Evolutionary conservation across 495 filamentous ascomycete genomes (phyloP), one percentile per base, ranked within the genome.

Genomic region (Polyplosphaeria fusca): DNA sequence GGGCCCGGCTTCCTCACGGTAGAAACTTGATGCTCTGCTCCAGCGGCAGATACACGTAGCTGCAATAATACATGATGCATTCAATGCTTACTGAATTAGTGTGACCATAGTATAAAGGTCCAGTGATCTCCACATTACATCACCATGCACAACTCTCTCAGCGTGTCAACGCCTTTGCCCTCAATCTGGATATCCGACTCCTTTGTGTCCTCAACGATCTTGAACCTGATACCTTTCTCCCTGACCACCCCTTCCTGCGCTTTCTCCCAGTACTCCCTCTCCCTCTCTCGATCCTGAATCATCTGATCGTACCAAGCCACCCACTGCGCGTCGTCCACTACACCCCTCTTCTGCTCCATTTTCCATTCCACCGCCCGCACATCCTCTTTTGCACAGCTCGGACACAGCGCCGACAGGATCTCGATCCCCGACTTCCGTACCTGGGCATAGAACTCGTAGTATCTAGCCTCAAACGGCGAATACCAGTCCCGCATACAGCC

Each of bases 131-230:
- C 7, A 35, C 30, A 23, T 53, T 26, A 58, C 54, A 58, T 58
- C 18, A 58, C 54, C 9, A 58, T 46, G 37, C 54, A 58, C 37
- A 58, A 28, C 32, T 47, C 45, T 27, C 35, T 41, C 32, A 50
- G 7, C 28, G 22, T 30, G 2, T 56, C 44, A 5, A 26, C 26
- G 13, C 28, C 28, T 16, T 48, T 56, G 2, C 28, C 43, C 53
- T 56, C 53, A 19, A 23, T 3, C 30, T 46, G 30, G 5, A 24
- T 12, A 18, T 38, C n/a, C n/a, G 40, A 32, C 30, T 27, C 28
- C 14, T 24, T 38, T 14, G 47, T 48, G 18, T 47, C 28, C 13
- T 56, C 28, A 25, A 54, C 40, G 3, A 5, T 5, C 12, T 9
- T 4, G 23, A 32, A 48, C 45, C 27, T 32, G 14, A 44, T 16